phyloP scores from a whole-genome alignment of 73 alveolate genomes.

The Paramecium pentaurelia region DNA sequence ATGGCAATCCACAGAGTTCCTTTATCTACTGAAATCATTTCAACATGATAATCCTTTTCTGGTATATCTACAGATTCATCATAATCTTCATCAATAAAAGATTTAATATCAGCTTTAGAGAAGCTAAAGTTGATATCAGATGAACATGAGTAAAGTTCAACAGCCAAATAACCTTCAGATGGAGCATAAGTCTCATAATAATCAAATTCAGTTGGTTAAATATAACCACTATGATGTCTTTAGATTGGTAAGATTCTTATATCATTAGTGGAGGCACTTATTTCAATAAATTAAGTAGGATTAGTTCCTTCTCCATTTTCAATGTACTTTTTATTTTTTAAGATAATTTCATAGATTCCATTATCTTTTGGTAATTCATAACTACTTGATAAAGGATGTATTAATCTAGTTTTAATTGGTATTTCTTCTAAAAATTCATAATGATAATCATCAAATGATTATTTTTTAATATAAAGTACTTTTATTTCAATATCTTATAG shows the following conservation, averaged over 20 bases:
- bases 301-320: not conserved
- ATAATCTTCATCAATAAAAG: not conserved
- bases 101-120: not conserved
- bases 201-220: not conserved
- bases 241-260: not conserved
- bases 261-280: not conserved
- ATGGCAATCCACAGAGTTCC: constrained; percentile 21
- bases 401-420: not conserved
- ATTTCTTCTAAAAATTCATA: not conserved
- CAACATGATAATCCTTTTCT: not conserved
- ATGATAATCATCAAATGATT: not conserved
- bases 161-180: not conserved
- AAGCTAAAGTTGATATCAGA: not conserved
- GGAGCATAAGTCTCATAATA: constrained; percentile 6
- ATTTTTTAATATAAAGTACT: not conserved
- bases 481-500: not conserved
- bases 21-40: not conserved
- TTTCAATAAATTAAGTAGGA: not conserved
- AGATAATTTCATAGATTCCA: not conserved
- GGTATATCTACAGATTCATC: not conserved
- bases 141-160: constrained; percentile 1
- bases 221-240: not conserved
- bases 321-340: not conserved
- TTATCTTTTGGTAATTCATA: constrained; percentile 3
- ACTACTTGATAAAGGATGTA: not conserved